Evolutionary conservation across 2,329 filamentous ascomycete species (phyloP).

Genomic region (Lizonia empirigonia): DNA sequence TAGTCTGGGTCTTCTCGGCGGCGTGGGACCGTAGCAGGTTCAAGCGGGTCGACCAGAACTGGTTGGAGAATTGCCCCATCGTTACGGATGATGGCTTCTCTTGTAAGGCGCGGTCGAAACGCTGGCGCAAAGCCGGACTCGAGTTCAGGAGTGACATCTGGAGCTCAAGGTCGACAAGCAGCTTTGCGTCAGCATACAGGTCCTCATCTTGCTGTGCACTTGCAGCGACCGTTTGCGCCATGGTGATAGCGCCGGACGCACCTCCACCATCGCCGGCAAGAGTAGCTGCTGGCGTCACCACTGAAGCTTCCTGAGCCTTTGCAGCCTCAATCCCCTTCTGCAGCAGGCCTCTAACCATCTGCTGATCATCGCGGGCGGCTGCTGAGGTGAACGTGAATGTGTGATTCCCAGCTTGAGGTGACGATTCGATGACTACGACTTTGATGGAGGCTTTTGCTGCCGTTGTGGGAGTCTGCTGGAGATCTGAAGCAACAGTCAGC

Average conservation of each 20-base stretch:
- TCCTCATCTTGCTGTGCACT: conserved; percentile 58
- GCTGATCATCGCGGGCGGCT: conserved; percentile 81
- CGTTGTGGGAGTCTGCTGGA: conserved; percentile 92
- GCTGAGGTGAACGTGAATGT: conserved; percentile 88
- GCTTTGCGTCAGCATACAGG: conserved; percentile 80
- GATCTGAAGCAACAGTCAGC: conserved; percentile 60
- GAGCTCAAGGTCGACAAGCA: conserved; percentile 78
- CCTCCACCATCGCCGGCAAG: conserved; percentile 22
- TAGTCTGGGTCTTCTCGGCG: conserved; percentile 83
- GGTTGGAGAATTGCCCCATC: conserved; percentile 79
- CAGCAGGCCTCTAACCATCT: conserved; percentile 80
- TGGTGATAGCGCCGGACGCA: conserved; percentile 72
- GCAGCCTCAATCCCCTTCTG: conserved; percentile 75
- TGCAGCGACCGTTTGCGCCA: conserved; percentile 68
- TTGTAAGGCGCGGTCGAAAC: conserved; percentile 82
- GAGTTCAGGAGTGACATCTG: conserved; percentile 89
- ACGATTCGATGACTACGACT: conserved; percentile 75
- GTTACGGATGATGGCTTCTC: conserved; percentile 86
- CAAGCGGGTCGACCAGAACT: conserved; percentile 92
- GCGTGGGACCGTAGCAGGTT: conserved; percentile 87
- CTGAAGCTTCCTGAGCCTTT: conserved; percentile 57
- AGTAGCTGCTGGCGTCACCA: conserved; percentile 39
- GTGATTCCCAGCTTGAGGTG: conserved; percentile 69
- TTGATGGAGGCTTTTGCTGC: conserved; percentile 91
- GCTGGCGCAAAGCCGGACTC: conserved; percentile 75